Base-by-base conservation (phyloP, 1,139 yeast species). In the Pneumocystis jirovecii region DNA sequence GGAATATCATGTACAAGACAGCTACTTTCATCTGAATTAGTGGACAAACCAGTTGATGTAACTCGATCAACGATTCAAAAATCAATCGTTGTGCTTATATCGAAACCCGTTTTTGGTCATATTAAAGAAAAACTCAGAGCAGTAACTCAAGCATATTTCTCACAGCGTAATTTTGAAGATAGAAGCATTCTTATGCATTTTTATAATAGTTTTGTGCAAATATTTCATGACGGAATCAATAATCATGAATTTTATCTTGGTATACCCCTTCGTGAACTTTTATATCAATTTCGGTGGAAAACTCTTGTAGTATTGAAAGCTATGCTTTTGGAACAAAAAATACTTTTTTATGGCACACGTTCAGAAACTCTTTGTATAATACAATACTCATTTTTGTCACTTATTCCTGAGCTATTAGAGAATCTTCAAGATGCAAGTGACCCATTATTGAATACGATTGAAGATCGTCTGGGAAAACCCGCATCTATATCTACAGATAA, bases 1-100 rank as follows among this genome's bases (percentile, higher is more conserved):
- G 98, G 96, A 0, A 88, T 96, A 69, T 87, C 96, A 0, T 93
- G 98, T 75, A 90, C 91, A 37, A 80, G 96, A 62, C 97, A 93
- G 74, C 82, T 90, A 61, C 81, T 83, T 65, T 79, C 88, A 1
- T 81, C 82, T 45, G 86, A 85, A 50, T 77, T 93, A 65, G 72
- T 82, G 40, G 81, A 80, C 65, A 77, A 82, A 66, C 82, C 85
- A 66, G 80, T 81, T 34, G 93, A 87, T 69, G 83, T 89, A 56
- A 90, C 96, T 3, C 78, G 98, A 65, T 87, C 96, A 2, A 85
- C 91, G 1, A 93, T 93, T 2, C 98, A 93, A 72, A 93, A 93
- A 73, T 87, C 96, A 0, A 83, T 93, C 57, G 96, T 93, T 15
- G 89, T 93, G n/a, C 82, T 89, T 39, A 84, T 91, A 1, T 81